Evolutionary conservation across 495 filamentous ascomycete species (phyloP).

Genomic region (Lasiosphaeris hirsuta): DNA sequence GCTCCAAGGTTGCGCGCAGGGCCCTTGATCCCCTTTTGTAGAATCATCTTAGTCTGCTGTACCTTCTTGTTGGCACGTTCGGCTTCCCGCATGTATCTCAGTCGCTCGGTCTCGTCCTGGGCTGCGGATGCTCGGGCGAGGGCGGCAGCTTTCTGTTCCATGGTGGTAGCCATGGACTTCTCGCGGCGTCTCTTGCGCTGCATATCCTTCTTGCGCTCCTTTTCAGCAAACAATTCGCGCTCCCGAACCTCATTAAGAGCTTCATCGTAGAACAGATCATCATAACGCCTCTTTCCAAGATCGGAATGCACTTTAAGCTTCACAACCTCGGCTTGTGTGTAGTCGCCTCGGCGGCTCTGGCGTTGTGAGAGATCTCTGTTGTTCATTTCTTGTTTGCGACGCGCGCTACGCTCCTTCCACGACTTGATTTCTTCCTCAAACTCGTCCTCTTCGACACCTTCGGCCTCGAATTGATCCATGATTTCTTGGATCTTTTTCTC

Average conservation of each 20-base stretch:
- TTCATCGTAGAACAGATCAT: conserved; percentile 51
- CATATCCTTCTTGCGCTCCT: conserved; percentile 99
- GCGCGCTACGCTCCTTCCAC: conserved; percentile 52
- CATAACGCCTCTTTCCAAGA: conserved; percentile 49
- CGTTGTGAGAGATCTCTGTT: conserved; percentile 52
- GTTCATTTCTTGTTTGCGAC: conserved; percentile 60
- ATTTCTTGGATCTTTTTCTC: conserved; percentile 63
- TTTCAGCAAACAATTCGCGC: conserved; percentile 88
- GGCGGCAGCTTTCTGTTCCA: conserved; percentile 80
- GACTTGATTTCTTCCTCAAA: conserved; percentile 56
- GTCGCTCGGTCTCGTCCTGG: conserved; percentile 73
- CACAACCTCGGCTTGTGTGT: conserved; percentile 27
- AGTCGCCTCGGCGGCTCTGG: conserved; percentile 50
- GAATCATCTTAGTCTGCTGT: conserved; percentile 72
- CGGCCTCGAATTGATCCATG: conserved; percentile 64
- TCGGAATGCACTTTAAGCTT: conserved; percentile 45
- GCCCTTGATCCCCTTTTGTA: conserved; percentile 78
- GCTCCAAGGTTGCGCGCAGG: conserved; percentile 75
- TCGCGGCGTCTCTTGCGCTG: conserved; percentile 95
- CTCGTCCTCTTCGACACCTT: conserved; percentile 62
- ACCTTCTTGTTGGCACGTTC: conserved; percentile 85
- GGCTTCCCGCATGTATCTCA: conserved; percentile 73
- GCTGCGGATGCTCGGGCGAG: conserved; percentile 69
- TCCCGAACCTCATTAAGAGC: conserved; percentile 83
- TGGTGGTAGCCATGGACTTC: conserved; percentile 83